These are phyloP conservation scores for Euphorbia corollata DNA, from an alignment of 441 rosid species.

Conservation along the genomic window DNA sequence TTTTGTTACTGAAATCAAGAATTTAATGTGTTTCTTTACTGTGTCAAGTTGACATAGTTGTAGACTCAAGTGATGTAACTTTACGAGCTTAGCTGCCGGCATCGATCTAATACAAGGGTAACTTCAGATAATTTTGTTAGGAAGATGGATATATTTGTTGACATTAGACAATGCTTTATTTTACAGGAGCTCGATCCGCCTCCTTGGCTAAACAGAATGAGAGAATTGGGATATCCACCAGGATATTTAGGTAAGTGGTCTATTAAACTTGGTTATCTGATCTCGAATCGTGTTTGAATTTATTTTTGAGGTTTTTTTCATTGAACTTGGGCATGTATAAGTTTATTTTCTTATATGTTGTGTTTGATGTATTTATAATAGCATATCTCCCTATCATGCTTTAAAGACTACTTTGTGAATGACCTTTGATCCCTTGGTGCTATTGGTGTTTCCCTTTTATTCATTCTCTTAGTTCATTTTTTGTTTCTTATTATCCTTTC, in stretches of 20 bases:
- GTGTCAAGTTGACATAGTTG: background rate
- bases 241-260: conserved; percentile 68
- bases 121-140: background rate
- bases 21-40: conserved; percentile 4
- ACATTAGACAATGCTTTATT: background rate
- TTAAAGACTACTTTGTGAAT: background rate
- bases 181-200: conserved; percentile 92
- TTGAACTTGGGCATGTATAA: background rate
- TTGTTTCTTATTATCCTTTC: background rate
- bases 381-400: background rate
- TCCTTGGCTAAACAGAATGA: conserved; percentile 95
- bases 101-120: background rate
- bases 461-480: background rate
- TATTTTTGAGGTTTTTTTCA: background rate
- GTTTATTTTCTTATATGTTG: background rate
- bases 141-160: background rate
- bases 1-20: background rate
- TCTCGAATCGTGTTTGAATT: background rate
- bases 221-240: conserved; percentile 92
- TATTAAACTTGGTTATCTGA: background rate
- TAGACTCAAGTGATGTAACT: background rate
- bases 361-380: background rate
- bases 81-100: background rate
- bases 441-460: background rate
- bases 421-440: background rate